Evolutionary conservation across 192 early-diverging fungal genomes (phyloP).

Genomic region (Backusella circina): DNA sequence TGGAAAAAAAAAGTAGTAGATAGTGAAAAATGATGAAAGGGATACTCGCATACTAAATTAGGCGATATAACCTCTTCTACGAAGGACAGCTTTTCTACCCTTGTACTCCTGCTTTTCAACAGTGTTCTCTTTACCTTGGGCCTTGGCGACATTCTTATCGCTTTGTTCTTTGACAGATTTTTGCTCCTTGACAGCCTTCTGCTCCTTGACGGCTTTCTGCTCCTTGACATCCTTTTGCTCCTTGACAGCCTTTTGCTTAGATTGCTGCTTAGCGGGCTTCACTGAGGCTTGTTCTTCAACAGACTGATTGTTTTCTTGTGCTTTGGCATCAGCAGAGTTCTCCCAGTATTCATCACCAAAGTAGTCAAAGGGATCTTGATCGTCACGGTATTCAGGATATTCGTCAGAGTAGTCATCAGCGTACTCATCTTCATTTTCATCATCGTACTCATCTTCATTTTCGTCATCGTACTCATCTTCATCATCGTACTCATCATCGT

Average conservation of each 20-base stretch:
- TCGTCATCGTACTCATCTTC: not conserved
- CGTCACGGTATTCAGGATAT: not conserved
- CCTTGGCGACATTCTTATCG: not conserved
- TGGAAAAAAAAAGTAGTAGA: not conserved
- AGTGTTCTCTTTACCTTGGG: not conserved
- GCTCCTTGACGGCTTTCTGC: not conserved
- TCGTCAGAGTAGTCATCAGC: not conserved
- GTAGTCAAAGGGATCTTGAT: not conserved
- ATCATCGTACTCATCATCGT: not conserved
- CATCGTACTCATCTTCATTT: not conserved
- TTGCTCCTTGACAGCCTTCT: not conserved
- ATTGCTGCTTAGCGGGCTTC: not conserved
- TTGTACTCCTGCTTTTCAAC: constrained; percentile 6
- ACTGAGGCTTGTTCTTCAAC: not conserved
- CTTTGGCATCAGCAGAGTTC: not conserved
- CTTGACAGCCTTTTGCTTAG: not conserved
- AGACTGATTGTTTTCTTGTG: not conserved
- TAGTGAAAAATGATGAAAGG: not conserved
- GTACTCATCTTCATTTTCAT: not conserved
- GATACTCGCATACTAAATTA: not conserved
- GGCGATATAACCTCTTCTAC: not conserved
- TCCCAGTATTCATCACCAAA: constrained; percentile 2
- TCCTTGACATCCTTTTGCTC: not conserved
- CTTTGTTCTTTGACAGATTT: not conserved
- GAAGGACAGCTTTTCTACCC: not conserved